Evolutionary conservation across 371 early-diverging fungal genomes (phyloP).

Genomic region (Mucor sp.): DNA sequence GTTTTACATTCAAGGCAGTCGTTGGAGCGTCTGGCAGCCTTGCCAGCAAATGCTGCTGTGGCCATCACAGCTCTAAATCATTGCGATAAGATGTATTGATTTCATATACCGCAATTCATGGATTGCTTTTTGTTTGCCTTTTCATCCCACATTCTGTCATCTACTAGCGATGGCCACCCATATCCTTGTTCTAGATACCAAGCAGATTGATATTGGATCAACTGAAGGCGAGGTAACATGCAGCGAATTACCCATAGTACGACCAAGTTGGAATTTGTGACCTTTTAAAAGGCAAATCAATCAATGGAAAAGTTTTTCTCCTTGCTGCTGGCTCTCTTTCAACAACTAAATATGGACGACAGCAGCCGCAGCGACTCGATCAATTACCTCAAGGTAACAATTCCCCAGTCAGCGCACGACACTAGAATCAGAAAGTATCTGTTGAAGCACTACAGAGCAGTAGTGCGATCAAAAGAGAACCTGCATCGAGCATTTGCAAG

Average conservation of each 20-base stretch:
- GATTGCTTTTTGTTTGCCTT: too few species aligned
- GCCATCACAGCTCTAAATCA: too few species aligned
- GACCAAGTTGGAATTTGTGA: not conserved
- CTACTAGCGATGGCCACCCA: too few species aligned
- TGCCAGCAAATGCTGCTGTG: too few species aligned
- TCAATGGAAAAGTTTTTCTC: not conserved
- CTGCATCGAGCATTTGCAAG: slow-evolving; percentile 37
- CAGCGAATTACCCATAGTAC: not conserved
- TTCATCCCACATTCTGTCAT: too few species aligned
- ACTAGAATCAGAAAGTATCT: slow-evolving; percentile 31
- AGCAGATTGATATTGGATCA: too few species aligned
- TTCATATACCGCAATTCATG: too few species aligned
- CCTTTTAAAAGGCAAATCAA: not conserved
- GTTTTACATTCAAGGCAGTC: too few species aligned
- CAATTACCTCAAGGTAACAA: slow-evolving; percentile 10
- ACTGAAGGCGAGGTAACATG: not conserved
- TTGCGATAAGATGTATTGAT: too few species aligned
- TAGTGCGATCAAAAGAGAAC: slow-evolving; percentile 38
- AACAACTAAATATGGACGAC: not conserved
- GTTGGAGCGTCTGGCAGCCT: too few species aligned
- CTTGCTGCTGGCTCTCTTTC: too few species aligned
- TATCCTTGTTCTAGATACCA: too few species aligned
- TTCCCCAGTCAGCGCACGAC: slow-evolving; percentile 10
- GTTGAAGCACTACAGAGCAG: slow-evolving; percentile 25
- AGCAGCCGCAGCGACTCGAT: not conserved